Conservation (phyloP, 2,329 filamentous ascomycete genomes). For the Colletotrichum musicola region DNA sequence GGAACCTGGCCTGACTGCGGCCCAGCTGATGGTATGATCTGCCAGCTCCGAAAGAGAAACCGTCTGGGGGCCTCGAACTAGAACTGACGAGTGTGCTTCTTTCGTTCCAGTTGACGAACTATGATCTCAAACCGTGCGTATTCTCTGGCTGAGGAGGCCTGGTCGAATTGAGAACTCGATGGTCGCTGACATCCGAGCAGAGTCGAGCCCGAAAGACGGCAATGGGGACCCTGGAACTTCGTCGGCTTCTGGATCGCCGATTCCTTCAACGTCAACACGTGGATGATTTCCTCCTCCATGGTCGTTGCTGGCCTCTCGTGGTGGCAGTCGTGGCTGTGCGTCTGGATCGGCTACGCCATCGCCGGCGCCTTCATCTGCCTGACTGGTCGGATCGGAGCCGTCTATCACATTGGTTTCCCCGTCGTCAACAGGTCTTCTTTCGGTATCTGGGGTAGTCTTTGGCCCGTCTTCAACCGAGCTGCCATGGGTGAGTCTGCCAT, state of each 20-base stretch:
- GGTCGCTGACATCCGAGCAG: conserved; percentile 16
- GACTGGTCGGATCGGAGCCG: conserved; percentile 86
- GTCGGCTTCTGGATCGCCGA: conserved; percentile 90
- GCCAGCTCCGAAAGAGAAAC: background rate
- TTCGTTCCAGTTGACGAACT: conserved; percentile 75
- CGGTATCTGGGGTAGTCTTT: conserved; percentile 89
- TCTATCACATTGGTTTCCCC: conserved; percentile 91
- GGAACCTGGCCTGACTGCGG: conserved; percentile 81
- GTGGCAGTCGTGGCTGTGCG: conserved; percentile 93
- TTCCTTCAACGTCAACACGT: conserved; percentile 90
- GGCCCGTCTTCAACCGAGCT: conserved; percentile 91
- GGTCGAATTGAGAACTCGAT: background rate
- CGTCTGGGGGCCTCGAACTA: background rate
- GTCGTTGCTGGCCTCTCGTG: conserved; percentile 83
- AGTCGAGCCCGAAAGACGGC: conserved; percentile 82
- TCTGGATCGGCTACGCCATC: conserved; percentile 88
- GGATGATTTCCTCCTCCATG: conserved; percentile 77
- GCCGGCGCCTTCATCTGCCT: conserved; percentile 80
- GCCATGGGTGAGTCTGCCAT: conserved; percentile 69
- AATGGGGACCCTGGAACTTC: conserved; percentile 91
- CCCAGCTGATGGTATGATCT: conserved; percentile 78
- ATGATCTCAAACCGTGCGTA: conserved; percentile 75
- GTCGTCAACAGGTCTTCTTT: conserved; percentile 84
- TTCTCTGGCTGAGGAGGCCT: too few species aligned
- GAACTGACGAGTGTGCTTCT: conserved; percentile 10